Percentiles rank a stretch among this genome's conserved stretches.
These are phyloP conservation scores for Bipolaris oryzae DNA, from an alignment of 2,329 filamentous ascomycete species.

Conservation along the genomic window DNA sequence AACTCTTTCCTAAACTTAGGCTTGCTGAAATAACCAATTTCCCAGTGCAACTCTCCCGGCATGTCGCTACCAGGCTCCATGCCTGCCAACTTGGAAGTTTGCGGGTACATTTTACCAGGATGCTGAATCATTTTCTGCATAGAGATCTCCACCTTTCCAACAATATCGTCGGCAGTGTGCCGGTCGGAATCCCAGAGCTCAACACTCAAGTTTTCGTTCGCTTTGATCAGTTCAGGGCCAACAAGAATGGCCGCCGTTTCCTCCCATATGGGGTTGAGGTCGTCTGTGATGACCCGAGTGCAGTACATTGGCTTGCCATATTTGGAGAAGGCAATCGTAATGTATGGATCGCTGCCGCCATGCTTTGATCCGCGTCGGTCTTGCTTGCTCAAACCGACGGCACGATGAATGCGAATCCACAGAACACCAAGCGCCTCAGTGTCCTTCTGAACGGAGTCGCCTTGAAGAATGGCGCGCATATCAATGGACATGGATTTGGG, in stretches of 20 bases:
- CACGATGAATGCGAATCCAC: slow-evolving; percentile 90
- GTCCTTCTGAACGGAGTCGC: slow-evolving; percentile 90
- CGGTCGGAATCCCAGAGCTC: slow-evolving; percentile 97
- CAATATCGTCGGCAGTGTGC: slow-evolving; percentile 89
- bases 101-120: slow-evolving; percentile 89
- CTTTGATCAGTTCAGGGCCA: slow-evolving; percentile 87
- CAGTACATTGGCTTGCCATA: slow-evolving; percentile 98
- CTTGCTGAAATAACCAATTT: slow-evolving; percentile 93
- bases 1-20: slow-evolving; percentile 84
- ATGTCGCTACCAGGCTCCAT: slow-evolving; percentile 84
- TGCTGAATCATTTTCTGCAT: slow-evolving; percentile 96
- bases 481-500: slow-evolving; percentile 94
- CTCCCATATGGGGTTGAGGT: slow-evolving; percentile 90
- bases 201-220: slow-evolving; percentile 88
- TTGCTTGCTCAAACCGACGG: slow-evolving; percentile 86
- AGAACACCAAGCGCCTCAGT: slow-evolving; percentile 85
- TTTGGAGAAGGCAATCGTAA: slow-evolving; percentile 92
- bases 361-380: slow-evolving; percentile 80
- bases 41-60: slow-evolving; percentile 94
- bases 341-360: slow-evolving; percentile 93
- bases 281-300: slow-evolving; percentile 92
- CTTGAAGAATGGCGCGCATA: slow-evolving; percentile 85
- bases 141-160: slow-evolving; percentile 91
- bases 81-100: slow-evolving; percentile 81
- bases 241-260: slow-evolving; percentile 86